Base-by-base conservation (phyloP, 1,284 basidiomycete genomes). In the Thecaphora thlaspeos region DNA sequence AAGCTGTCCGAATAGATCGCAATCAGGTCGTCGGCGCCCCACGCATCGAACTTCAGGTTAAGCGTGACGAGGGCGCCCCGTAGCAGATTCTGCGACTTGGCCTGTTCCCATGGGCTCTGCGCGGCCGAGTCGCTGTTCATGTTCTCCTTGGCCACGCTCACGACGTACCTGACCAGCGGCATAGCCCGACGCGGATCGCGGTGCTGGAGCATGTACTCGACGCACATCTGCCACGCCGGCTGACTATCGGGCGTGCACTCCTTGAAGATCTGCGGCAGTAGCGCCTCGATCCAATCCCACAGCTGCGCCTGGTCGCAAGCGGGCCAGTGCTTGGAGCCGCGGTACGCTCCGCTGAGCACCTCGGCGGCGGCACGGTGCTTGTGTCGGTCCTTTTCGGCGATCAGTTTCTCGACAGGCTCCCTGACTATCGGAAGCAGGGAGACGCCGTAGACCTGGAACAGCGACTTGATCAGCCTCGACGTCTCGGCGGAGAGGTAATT, bases 321-420 rank as follows among this genome's bases (percentile, higher is more conserved):
- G 0, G 86, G 82, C 94, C 94, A 98, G 77, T 97, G 90, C 79
- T 95, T 95, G 14, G 88, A 86, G 23, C 91, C 93, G 84, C 82
- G 68, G 50, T 76, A 47, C 43, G 89, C 73, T 40, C 92, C 93
- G 41, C 85, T 83, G 34, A 96, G 77, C 28, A 95, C 81, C 81
- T 98, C 94, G 46, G 88, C 90, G 8, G 88, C 88, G 21, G 91
- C 91, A 28, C 93, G 85, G 74, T 94, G 92, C 79, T 91, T 90
- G 81, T 91, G 94, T 52, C 91, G 88, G 75, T 96, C 90, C 39
- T 68, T 61, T 36, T 83, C 71, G 55, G 87, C 87, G 30, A 81
- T 81, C 43, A 89, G 78, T 39, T 88, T 74, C 9, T 84, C 81
- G 42, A 90, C 87, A 30, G 86, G 79, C 14, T 81, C 77, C 43